Evolutionary conservation across 2,329 filamentous ascomycete genomes (phyloP).

Genomic region (Aschersonia sp.): DNA sequence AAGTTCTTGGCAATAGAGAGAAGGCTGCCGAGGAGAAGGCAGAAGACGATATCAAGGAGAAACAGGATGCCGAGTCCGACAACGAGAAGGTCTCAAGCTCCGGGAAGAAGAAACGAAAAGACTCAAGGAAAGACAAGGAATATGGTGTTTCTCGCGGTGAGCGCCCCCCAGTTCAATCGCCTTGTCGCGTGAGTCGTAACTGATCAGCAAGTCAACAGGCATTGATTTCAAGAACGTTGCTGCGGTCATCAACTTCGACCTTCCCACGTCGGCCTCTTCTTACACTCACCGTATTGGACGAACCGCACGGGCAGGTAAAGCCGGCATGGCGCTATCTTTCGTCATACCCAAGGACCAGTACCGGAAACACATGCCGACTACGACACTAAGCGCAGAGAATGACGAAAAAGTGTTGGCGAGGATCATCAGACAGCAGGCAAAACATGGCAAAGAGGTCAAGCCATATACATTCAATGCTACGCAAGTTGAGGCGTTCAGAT

Average conservation of each 20-base stretch:
- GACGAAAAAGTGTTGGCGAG: slow-evolving; percentile 75
- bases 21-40: slow-evolving; percentile 22
- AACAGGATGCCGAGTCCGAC: background rate
- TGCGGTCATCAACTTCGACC: slow-evolving; percentile 92
- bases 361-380: slow-evolving; percentile 81
- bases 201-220: slow-evolving; percentile 7
- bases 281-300: slow-evolving; percentile 96
- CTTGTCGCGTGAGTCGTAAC: background rate
- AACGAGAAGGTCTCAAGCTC: no score
- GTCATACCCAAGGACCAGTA: slow-evolving; percentile 71
- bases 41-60: slow-evolving; percentile 17
- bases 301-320: slow-evolving; percentile 79
- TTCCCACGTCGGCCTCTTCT: slow-evolving; percentile 73
- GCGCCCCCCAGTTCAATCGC: slow-evolving; percentile 4
- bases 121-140: slow-evolving; percentile 58
- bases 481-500: slow-evolving; percentile 85
- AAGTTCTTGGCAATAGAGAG: slow-evolving; percentile 57
- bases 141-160: slow-evolving; percentile 82
- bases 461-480: slow-evolving; percentile 92
- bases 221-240: slow-evolving; percentile 96
- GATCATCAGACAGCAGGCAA: slow-evolving; percentile 65
- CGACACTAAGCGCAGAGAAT: slow-evolving; percentile 56
- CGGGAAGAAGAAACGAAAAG: slow-evolving; percentile 20
- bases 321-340: slow-evolving; percentile 92
- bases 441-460: slow-evolving; percentile 67